Base-by-base conservation (phyloP, 1,284 basidiomycete species). In the Ustilago nuda region DNA sequence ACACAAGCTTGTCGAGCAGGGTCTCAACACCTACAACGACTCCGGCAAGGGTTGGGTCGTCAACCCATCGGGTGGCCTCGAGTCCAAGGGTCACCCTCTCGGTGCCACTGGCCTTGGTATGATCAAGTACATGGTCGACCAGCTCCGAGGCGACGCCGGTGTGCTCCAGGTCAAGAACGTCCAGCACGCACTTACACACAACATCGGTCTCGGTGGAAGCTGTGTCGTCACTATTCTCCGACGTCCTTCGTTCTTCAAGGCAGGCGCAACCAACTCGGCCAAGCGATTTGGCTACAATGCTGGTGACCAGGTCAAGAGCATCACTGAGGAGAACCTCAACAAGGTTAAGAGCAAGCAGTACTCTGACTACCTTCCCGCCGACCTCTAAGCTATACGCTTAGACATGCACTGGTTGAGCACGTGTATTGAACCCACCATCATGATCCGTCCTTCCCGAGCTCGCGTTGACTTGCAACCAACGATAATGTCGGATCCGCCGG, bases 71-170 rank as follows among this genome's bases (percentile, higher is more conserved):
- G 93, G 93, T 39, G 93, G 93, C 0, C 89, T 95, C 36, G 93
- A 94, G 84, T 92, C 92, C 37, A 94, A 94, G 84, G 93, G 93
- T 2, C 81, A 84, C 84, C 93, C 93, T 3, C 88, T 94, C 23
- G 93, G 93, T 48, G 93, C 93, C 2, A 93, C 92, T 8, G 93
- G 93, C 1, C 86, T 94, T 17, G 93, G 92, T 39, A 94, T 94
- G 92, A 92, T 93, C 83, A 94, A 93, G 85, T 94, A 93, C 84
- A 92, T 94, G 72, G 89, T 91, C 76, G 92, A 78, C 91, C 84
- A 77, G 91, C 88, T 76, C 9, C 78, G 80, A 23, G 83, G 82
- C 51, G 85, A 86, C 73, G 84, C 70, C 9, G 85, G 85, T 39
- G 68, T 57, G 2, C 76, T 15, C 89, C 91, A 11, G 90, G 91